Conservation (phyloP, 2,329 filamentous ascomycete genomes). For the Aspergillus sp. region DNA sequence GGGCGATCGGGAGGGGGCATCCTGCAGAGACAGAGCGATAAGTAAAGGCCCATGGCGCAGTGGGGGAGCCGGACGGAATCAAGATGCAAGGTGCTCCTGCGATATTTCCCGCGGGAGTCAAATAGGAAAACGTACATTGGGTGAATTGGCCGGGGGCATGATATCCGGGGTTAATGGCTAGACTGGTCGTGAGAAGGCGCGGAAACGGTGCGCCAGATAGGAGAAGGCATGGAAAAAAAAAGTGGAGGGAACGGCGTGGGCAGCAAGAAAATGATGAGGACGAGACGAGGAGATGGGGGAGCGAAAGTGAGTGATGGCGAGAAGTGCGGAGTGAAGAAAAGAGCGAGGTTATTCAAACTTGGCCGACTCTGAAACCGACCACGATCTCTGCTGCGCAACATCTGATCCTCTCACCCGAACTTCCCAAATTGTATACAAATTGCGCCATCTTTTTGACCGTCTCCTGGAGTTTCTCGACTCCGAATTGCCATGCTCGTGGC, state of each 20-base stretch:
- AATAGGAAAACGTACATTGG: conserved; percentile 37
- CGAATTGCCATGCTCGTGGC: not conserved
- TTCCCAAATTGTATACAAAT: not conserved
- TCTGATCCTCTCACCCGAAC: conserved; percentile 1
- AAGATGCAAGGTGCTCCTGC: not conserved
- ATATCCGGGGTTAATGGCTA: conserved; percentile 2
- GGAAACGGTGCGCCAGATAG: conserved; percentile 11
- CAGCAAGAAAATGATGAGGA: not conserved
- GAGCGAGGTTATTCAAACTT: not conserved
- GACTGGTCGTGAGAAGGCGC: conserved; percentile 5
- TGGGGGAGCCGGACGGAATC: not conserved
- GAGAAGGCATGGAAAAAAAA: conserved; percentile 3
- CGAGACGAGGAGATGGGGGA: not conserved
- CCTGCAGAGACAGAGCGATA: conserved; percentile 10
- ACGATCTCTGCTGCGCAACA: not conserved
- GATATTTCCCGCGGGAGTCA: not conserved
- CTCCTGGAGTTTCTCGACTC: not conserved
- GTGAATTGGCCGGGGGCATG: conserved; percentile 47
- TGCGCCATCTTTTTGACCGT: not conserved
- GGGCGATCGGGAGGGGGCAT: conserved; percentile 21
- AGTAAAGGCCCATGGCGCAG: not conserved
- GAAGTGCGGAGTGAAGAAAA: not conserved
- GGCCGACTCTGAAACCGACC: not conserved
- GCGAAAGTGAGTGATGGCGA: not conserved
- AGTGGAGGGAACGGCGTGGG: not conserved